These are phyloP conservation scores for Pichia sp. DNA, from an alignment of 1,139 yeast genomes.

Conservation along the genomic window DNA sequence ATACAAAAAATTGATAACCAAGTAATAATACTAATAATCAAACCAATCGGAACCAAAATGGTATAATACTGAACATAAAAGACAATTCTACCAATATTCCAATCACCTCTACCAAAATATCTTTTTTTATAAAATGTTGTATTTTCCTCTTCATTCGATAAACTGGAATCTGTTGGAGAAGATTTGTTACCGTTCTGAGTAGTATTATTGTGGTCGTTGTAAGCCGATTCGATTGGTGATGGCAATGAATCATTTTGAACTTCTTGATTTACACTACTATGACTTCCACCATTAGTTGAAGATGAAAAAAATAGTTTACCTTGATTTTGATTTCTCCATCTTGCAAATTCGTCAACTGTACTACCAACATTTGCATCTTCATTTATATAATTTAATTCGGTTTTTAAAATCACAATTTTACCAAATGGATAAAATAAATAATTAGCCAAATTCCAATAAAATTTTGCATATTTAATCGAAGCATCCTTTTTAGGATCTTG, in stretches of 20 bases:
- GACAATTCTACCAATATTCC: conserved; percentile 79
- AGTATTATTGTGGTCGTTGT: not conserved
- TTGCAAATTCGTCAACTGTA: conserved; percentile 73
- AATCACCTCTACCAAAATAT: conserved; percentile 85
- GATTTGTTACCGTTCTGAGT: not conserved
- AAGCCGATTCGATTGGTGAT: not conserved
- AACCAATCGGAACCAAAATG: conserved; percentile 61
- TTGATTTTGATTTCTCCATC: conserved; percentile 75
- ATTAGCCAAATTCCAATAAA: conserved; percentile 57
- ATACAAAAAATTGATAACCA: conserved; percentile 87
- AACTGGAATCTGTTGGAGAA: not conserved
- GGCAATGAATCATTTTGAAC: not conserved
- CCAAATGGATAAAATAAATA: conserved; percentile 87
- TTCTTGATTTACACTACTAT: not conserved
- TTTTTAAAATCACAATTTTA: conserved; percentile 69
- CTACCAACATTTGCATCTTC: conserved; percentile 92
- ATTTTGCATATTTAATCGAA: conserved; percentile 51
- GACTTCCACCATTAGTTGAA: not conserved
- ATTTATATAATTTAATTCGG: conserved; percentile 71
- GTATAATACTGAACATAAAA: conserved; percentile 72
- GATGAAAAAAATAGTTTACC: conserved; percentile 71
- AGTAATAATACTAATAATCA: conserved; percentile 50
- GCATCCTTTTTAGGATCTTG: conserved; percentile 27
- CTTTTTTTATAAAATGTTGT: conserved; percentile 33
- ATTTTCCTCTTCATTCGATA: conserved; percentile 22